phyloP scores from a whole-genome alignment of 1,284 basidiomycete species.

The Salmacisia buchloeana region DNA sequence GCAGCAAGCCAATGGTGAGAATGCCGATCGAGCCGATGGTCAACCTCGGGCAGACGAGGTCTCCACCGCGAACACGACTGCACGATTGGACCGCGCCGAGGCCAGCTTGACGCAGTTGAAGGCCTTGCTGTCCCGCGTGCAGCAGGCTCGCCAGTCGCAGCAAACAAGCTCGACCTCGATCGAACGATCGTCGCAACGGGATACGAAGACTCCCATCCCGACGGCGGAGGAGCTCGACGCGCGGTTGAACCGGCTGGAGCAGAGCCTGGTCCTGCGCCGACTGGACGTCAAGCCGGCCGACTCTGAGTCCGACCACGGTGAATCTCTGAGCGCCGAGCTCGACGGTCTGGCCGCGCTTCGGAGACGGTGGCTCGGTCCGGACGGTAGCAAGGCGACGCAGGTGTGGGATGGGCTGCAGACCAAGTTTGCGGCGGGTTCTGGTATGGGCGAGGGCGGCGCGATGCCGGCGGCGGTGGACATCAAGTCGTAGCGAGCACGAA shows the following conservation, averaged over 20 bases:
- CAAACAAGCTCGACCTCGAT: background rate
- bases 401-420: slow-evolving; percentile 8
- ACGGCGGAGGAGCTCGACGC: background rate
- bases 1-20: background rate
- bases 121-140: background rate
- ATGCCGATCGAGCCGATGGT: background rate
- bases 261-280: background rate
- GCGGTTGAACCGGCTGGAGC: background rate
- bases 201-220: background rate
- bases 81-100: background rate
- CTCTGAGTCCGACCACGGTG: background rate
- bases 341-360: background rate
- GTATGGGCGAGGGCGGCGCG: too few species aligned
- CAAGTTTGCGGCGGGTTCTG: slow-evolving; percentile 1
- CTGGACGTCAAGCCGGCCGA: background rate
- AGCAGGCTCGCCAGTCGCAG: background rate
- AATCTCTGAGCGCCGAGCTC: background rate
- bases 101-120: background rate
- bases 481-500: too few species aligned
- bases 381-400: background rate
- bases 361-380: background rate
- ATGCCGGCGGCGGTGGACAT: too few species aligned
- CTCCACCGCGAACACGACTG: background rate
- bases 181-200: background rate
- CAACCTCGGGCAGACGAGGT: background rate